These are phyloP conservation scores for Helotiales sp. DNA, from an alignment of 2,329 filamentous ascomycete genomes.

Conservation along the genomic window DNA sequence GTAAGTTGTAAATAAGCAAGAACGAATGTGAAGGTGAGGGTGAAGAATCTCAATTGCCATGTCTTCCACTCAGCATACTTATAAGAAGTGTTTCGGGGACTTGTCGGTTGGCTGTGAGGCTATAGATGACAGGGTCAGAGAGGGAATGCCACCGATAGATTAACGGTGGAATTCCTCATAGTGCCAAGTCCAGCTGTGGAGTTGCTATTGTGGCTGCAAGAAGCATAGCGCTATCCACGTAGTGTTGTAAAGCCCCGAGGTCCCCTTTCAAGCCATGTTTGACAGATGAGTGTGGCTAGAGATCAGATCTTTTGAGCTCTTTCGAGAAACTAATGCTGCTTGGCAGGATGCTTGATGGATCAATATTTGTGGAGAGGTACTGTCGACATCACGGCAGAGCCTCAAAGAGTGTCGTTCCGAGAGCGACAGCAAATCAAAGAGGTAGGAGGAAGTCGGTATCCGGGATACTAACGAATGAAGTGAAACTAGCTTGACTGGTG, in stretches of 20 bases:
- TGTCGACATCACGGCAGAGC: neutral
- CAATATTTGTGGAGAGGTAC: neutral
- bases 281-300: neutral
- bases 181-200: constrained; percentile 9
- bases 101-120: neutral
- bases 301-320: neutral
- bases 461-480: neutral
- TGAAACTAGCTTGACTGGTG: neutral
- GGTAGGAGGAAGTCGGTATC: neutral
- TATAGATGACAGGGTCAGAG: neutral
- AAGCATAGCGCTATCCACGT: neutral
- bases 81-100: neutral
- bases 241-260: too few species aligned
- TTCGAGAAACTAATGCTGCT: neutral
- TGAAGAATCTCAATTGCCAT: constrained; percentile 1
- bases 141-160: constrained; percentile 5
- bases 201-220: neutral
- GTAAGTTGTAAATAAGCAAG: neutral
- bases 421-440: neutral
- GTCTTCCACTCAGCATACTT: neutral
- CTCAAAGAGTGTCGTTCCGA: neutral
- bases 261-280: neutral
- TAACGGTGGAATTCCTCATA: neutral
- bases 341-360: neutral
- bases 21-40: constrained; percentile 8